These are phyloP conservation scores for Rhodamnia rubescens DNA, from an alignment of 345 rosid species.

Conservation along the genomic window DNA sequence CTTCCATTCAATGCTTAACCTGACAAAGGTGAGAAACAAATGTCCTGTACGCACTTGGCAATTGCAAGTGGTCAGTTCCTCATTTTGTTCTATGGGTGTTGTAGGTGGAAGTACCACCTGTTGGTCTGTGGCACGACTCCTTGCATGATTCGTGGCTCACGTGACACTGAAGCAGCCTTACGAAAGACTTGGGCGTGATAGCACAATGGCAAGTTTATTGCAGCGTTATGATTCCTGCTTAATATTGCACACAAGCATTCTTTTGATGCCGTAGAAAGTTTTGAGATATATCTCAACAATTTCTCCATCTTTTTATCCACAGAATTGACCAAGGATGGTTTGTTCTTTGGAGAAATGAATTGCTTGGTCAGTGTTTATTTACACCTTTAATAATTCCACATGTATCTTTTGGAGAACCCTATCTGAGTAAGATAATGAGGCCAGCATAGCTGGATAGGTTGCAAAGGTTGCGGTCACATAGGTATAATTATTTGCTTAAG, in stretches of 20 bases:
- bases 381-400: neutral
- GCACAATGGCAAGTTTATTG: conserved; percentile 55
- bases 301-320: conserved; percentile 9
- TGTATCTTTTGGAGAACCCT: neutral
- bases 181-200: conserved; percentile 83
- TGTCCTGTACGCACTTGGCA: neutral
- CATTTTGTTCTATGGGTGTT: neutral
- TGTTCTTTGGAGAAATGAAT: conserved; percentile 96
- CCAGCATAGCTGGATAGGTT: neutral
- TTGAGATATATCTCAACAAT: neutral
- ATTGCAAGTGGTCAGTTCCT: neutral
- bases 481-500: neutral
- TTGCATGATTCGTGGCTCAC: conserved; percentile 87
- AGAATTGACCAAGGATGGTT: conserved; percentile 93
- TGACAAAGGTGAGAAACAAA: conserved; percentile 47
- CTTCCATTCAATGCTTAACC: conserved; percentile 91
- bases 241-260: neutral
- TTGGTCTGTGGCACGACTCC: conserved; percentile 98
- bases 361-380: conserved; percentile 54
- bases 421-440: neutral
- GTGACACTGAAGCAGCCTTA: conserved; percentile 74
- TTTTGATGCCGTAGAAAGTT: neutral
- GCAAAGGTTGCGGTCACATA: neutral
- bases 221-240: neutral
- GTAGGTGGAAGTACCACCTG: conserved; percentile 85